phyloP scores from a whole-genome alignment of 257 asterid genomes.

The Solanum arcanum region DNA sequence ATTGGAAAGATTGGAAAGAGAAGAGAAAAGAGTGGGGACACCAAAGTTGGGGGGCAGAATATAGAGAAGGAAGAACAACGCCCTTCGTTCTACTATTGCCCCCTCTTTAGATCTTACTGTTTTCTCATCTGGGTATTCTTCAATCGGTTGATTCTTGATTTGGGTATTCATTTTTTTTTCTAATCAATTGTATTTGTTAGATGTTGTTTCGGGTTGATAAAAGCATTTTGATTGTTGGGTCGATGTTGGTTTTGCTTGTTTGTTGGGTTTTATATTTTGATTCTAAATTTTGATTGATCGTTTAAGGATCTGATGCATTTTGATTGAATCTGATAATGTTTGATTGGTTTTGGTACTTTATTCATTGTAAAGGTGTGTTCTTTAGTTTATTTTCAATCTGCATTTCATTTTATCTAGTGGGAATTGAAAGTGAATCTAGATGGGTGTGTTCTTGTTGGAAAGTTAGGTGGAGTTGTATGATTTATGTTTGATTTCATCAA shows the following conservation, averaged over 20 bases:
- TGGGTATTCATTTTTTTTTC: constrained; percentile 5
- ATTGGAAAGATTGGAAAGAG: constrained; percentile 9
- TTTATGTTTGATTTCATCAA: neutral
- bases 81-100: constrained; percentile 8
- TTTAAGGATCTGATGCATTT: constrained; percentile 6
- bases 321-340: constrained; percentile 1
- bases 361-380: neutral
- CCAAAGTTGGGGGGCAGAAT: constrained; percentile 5
- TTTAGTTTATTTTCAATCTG: neutral
- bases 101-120: constrained; percentile 8
- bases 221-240: neutral
- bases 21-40: constrained; percentile 3
- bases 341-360: neutral
- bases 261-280: neutral
- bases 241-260: neutral
- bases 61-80: constrained; percentile 12
- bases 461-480: neutral
- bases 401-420: neutral
- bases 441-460: neutral
- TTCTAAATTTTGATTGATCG: constrained; percentile 5
- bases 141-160: constrained; percentile 4
- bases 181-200: neutral
- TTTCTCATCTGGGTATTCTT: neutral
- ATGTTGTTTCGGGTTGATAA: neutral
- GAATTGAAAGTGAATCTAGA: neutral